Evolutionary conservation across 768 basidiomycete genomes (phyloP).

Genomic region (Austroboletus eburneus): DNA sequence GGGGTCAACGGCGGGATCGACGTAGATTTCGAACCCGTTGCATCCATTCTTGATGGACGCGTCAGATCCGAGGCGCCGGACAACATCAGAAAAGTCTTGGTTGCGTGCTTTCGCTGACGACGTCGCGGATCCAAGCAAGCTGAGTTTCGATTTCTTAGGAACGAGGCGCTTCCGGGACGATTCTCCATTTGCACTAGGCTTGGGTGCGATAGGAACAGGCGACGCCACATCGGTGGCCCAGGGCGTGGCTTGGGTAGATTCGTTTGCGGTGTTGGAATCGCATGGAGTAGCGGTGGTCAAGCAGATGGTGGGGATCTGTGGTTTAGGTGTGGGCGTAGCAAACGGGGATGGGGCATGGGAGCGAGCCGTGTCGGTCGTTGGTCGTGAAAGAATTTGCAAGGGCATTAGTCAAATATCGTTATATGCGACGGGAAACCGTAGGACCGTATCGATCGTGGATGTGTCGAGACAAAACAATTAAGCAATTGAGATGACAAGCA

Average conservation of each 20-base stretch:
- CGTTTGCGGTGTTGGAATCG: constrained; percentile 36
- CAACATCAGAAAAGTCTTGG: constrained; percentile 58
- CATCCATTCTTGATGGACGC: constrained; percentile 22
- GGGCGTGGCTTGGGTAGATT: constrained; percentile 23
- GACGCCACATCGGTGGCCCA: constrained; percentile 16
- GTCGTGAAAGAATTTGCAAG: constrained; percentile 29
- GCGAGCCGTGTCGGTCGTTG: constrained; percentile 22
- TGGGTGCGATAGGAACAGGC: constrained; percentile 28
- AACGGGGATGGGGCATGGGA: constrained; percentile 27
- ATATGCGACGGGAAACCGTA: constrained; percentile 17
- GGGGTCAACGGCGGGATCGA: constrained; percentile 61
- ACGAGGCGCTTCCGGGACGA: constrained; percentile 49
- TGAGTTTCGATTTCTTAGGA: constrained; percentile 69
- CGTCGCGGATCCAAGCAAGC: constrained; percentile 35
- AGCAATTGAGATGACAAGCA: background rate
- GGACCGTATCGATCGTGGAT: constrained; percentile 18
- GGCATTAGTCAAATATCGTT: constrained; percentile 29
- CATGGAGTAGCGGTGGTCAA: constrained; percentile 67
- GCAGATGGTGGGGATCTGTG: constrained; percentile 57
- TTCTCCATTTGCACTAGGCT: constrained; percentile 13
- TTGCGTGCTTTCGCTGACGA: constrained; percentile 28
- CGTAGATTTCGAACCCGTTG: constrained; percentile 67
- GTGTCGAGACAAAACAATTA: constrained; percentile 25
- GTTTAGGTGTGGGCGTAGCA: constrained; percentile 26
- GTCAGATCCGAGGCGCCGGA: constrained; percentile 45